Evolutionary conservation across 192 early-diverging fungal species (phyloP), one percentile per base, ranked within the genome.

Genomic region (Pilaira anomala): DNA sequence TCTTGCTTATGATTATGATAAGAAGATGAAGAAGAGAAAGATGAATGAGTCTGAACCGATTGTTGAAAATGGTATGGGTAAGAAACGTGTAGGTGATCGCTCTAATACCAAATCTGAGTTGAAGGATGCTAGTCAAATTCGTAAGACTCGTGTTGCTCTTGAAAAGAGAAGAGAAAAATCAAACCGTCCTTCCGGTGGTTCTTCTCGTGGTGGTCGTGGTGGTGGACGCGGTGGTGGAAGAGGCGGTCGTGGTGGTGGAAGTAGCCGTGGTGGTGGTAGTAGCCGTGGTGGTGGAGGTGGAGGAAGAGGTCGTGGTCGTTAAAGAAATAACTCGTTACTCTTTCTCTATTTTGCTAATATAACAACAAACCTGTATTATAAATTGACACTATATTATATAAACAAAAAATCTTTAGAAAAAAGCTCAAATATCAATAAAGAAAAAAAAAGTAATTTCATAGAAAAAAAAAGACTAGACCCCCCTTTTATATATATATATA

Each of bases 81-180:
- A 68, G 51, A 62, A 76, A 49, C 54, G 75, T 39, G 61, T 71
- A 21, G 64, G 77, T 50, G 77, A 74, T 44, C 71, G 62, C 2
- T 30, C 61, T 39, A 68, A 74, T 16, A 78, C 69, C 6, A 82
- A 79, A 60, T 84, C 77, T 36, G 96, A 98, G 72, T 83, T 98
- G 62, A 92, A 88, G 76, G 78, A 79, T n/a, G 79, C 80, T 19
- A 80, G 81, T 40, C 83, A 92, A 74, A 94, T 98, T 61, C 83
- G 83, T 61, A 95, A 94, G 76, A 84, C 83, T 24, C 69, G 92
- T 60, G 68, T 85, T 55, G 63, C 53, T 19, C 87, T 87, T 74
- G 91, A 94, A 65, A 83, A 88, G 73, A 61, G 92, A 42, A 65
- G 82, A 39, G 93, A 81, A 40, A 95, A 94, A 76, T 89, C 83